A percentile compares a stretch with the other conserved stretches of the same genome.
Conservation (phyloP, 2,329 filamentous ascomycete species). For the Trichoderma sp. region DNA sequence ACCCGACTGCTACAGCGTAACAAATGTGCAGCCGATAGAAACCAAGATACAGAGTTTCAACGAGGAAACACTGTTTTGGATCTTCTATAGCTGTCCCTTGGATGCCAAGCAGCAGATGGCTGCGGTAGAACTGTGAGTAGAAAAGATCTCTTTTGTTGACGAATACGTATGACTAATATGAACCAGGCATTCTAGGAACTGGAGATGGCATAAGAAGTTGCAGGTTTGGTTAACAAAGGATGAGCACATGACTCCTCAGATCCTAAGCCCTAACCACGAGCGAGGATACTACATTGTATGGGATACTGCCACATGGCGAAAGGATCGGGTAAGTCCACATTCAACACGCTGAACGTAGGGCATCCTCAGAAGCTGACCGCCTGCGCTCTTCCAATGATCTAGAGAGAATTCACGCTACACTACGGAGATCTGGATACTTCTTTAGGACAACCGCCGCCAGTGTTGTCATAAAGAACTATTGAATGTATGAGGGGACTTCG, state of each 20-base stretch:
- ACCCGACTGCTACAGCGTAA: conserved; percentile 69
- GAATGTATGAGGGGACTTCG: conserved; percentile 1
- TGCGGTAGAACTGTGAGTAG: conserved; percentile 62
- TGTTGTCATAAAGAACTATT: conserved; percentile 34
- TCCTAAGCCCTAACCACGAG: conserved; percentile 61
- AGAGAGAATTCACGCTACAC: conserved; percentile 65
- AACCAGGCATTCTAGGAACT: conserved; percentile 64
- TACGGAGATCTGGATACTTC: conserved; percentile 65
- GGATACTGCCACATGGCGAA: conserved; percentile 64
- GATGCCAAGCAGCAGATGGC: conserved; percentile 67
- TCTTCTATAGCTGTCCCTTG: conserved; percentile 68
- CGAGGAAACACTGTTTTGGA: conserved; percentile 70
- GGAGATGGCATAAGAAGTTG: conserved; percentile 70
- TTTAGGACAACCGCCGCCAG: conserved; percentile 40
- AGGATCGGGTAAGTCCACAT: conserved; percentile 59
- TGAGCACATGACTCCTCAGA: conserved; percentile 65
- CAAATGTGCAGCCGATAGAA: conserved; percentile 67
- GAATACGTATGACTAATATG: conserved; percentile 14
- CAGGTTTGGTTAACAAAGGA: conserved; percentile 71
- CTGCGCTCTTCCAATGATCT: not conserved
- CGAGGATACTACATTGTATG: conserved; percentile 70
- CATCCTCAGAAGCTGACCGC: not conserved
- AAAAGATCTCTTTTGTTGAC: not conserved
- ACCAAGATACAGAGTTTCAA: conserved; percentile 69
- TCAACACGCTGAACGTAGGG: not conserved